Base-by-base conservation (phyloP, 2,329 filamentous ascomycete genomes). In the Neonectria hederae region DNA sequence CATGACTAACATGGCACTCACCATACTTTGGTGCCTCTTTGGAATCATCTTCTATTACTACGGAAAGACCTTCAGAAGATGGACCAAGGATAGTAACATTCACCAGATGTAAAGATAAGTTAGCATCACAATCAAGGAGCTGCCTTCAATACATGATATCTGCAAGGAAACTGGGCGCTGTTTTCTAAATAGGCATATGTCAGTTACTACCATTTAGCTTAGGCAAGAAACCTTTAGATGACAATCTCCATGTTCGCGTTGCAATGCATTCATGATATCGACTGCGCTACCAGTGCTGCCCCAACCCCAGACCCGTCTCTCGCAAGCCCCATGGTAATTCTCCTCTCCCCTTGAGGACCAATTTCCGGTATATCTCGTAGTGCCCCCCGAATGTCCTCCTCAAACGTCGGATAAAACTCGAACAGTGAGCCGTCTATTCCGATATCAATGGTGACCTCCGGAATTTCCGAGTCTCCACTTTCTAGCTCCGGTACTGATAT, bases 301-400 rank as follows among this genome's bases (percentile, higher is more conserved):
- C 90, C 90, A 32, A 92, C 88, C 55, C 90, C 90, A 68, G 86
- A 90, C 17, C 90, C 90, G 74, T 93, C 90, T 79, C 92, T 92
- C 26, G 90, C 90, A 72, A 92, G 87, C 3, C 89, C 90, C 71
- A 93, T 91, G 43, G 87, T 82, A 46, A 93, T 84, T 75, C 85
- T 86, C 79, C 86, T 87, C 75, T 92, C 89, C 7, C 89, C 89
- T 83, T 68, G 46, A 7, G 26, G 2, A 1, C 58, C 57, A 21
- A 65, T 57, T 14, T 60, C 57, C 3, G 57, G 38, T 19, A 58
- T 35, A 8, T 90, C 87, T 22, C 86, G 80, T 58, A 92, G 77
- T 11, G 89, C 89, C 71, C 88, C 84, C 11, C 90, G 82, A 43
- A 92, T 83, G 68, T 90, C 84, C 24, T 83, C 83, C 73, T 92